Percentiles rank a stretch among this genome's conserved stretches.
phyloP scores from a whole-genome alignment of 192 early-diverging fungal genomes.

The Coemansia sp. region DNA sequence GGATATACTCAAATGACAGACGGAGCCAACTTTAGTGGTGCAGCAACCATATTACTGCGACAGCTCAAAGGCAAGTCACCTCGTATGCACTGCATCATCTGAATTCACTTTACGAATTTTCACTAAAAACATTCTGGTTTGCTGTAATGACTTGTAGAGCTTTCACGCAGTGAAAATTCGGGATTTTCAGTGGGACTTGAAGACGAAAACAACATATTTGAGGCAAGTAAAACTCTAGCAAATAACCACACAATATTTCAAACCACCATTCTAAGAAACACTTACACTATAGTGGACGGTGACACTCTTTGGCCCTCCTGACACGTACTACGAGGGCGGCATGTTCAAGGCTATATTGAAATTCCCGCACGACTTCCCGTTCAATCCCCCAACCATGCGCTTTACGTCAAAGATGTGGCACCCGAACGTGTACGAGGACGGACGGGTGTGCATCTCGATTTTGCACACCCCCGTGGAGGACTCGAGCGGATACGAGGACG shows the following conservation, averaged over 20 bases:
- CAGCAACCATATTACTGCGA: slow-evolving; percentile 29
- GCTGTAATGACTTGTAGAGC: slow-evolving; percentile 56
- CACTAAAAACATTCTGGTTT: too few species aligned
- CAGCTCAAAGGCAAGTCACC: slow-evolving; percentile 33
- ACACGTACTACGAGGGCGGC: slow-evolving; percentile 90
- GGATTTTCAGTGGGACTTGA: slow-evolving; percentile 91
- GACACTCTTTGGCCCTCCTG: slow-evolving; percentile 85
- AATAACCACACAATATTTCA: not conserved
- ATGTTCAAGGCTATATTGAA: slow-evolving; percentile 83
- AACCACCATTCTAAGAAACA: not conserved
- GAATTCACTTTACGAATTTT: too few species aligned
- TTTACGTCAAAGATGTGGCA: slow-evolving; percentile 91
- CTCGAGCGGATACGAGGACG: slow-evolving; percentile 86
- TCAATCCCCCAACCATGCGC: slow-evolving; percentile 83
- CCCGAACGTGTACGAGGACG: slow-evolving; percentile 89
- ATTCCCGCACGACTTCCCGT: slow-evolving; percentile 79
- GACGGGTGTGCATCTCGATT: slow-evolving; percentile 96
- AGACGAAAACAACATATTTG: slow-evolving; percentile 81
- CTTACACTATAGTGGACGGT: slow-evolving; percentile 71
- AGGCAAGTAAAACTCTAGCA: slow-evolving; percentile 57
- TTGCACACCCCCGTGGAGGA: slow-evolving; percentile 84
- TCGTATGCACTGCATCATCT: too few species aligned
- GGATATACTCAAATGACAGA: slow-evolving; percentile 16
- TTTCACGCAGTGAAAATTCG: slow-evolving; percentile 69
- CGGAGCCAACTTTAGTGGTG: slow-evolving; percentile 11